Evolutionary conservation across 2,329 filamentous ascomycete species (phyloP).

Genomic region (Thielaviopsis punctulata): DNA sequence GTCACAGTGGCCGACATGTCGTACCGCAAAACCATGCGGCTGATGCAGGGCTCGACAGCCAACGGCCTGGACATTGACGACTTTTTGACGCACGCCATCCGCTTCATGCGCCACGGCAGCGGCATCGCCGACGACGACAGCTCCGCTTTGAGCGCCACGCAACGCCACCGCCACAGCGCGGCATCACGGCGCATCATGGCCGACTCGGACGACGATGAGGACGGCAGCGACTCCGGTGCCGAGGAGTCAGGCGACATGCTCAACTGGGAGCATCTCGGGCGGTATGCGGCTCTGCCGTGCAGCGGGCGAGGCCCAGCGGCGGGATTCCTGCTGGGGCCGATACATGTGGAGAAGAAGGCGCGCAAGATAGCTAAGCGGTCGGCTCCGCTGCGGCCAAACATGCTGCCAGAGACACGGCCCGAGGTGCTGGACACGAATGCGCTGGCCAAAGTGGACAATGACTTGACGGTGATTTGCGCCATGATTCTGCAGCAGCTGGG

Average conservation of each 20-base stretch:
- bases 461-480: conserved; percentile 62
- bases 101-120: conserved; percentile 60
- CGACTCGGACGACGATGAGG: conserved; percentile 21
- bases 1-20: conserved; percentile 67
- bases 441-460: conserved; percentile 59
- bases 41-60: conserved; percentile 54
- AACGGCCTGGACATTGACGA: conserved; percentile 78
- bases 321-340: conserved; percentile 71
- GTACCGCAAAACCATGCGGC: conserved; percentile 57
- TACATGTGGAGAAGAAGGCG: conserved; percentile 74
- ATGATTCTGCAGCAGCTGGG: conserved; percentile 50
- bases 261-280: conserved; percentile 75
- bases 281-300: conserved; percentile 54
- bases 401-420: conserved; percentile 54
- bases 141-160: conserved; percentile 27
- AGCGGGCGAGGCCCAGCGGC: conserved; percentile 60
- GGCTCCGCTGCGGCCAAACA: conserved; percentile 51
- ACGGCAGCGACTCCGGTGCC: conserved; percentile 29
- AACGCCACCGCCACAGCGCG: conserved; percentile 26
- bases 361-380: conserved; percentile 54
- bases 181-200: conserved; percentile 15
- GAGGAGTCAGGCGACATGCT: conserved; percentile 58
- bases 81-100: conserved; percentile 77
- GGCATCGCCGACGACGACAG: conserved; percentile 32
- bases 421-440: conserved; percentile 62